Evolutionary conservation across 306 rosid genomes (phyloP).

Genomic region (Pachyrhizus erosus): DNA sequence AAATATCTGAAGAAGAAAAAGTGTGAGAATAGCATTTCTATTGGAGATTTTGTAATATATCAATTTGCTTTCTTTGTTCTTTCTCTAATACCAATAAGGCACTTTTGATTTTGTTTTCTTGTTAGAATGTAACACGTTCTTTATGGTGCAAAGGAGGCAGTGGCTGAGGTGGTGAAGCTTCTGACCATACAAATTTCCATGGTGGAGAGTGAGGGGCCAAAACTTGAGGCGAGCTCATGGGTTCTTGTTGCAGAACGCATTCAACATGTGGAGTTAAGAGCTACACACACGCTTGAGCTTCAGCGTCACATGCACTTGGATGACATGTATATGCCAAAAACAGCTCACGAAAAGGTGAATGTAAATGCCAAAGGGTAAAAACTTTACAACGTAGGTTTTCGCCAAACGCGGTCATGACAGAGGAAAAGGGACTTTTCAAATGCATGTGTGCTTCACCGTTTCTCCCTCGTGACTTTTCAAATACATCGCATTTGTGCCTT

Average conservation of each 20-base stretch:
- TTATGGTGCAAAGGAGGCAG: slow-evolving; percentile 6
- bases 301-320: slow-evolving; percentile 41
- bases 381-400: not conserved
- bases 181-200: slow-evolving; percentile 40
- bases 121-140: slow-evolving; percentile 8
- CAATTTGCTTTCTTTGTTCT: not conserved
- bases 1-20: not conserved
- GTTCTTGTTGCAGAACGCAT: slow-evolving; percentile 32
- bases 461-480: not conserved
- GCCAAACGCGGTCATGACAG: slow-evolving; percentile 16
- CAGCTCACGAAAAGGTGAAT: not conserved
- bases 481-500: not conserved
- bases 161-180: slow-evolving; percentile 49
- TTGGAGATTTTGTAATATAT: slow-evolving; percentile 32
- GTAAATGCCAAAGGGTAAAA: slow-evolving; percentile 11
- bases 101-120: slow-evolving; percentile 39
- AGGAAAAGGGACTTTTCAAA: slow-evolving; percentile 34
- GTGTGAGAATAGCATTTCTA: not conserved
- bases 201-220: slow-evolving; percentile 47
- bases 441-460: not conserved
- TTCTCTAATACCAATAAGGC: not conserved
- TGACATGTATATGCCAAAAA: slow-evolving; percentile 44
- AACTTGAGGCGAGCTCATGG: slow-evolving; percentile 52
- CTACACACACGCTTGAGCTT: slow-evolving; percentile 44
- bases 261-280: slow-evolving; percentile 45